These are phyloP conservation scores for Vitis hybrid DNA, from an alignment of 177 flowering plant species.

Conservation along the genomic window DNA sequence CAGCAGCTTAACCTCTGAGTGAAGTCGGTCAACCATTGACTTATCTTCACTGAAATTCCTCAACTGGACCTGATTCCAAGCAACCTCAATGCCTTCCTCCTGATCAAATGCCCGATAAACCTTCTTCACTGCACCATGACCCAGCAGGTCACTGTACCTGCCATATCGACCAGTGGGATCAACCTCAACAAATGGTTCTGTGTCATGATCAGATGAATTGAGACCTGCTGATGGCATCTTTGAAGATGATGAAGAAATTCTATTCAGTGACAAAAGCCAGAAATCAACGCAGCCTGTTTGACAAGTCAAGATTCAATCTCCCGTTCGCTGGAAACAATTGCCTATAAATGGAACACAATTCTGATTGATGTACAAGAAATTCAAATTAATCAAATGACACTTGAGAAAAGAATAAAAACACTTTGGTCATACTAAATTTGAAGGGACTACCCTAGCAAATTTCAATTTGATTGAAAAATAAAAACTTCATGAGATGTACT, in stretches of 20 bases:
- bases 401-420: too few species aligned
- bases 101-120: conserved; percentile 70
- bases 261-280: too few species aligned
- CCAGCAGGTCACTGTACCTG: conserved; percentile 56
- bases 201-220: conserved; percentile 23
- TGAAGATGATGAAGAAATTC: neutral
- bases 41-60: conserved; percentile 41
- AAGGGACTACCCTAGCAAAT: too few species aligned
- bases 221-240: conserved; percentile 36
- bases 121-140: conserved; percentile 59
- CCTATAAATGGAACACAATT: too few species aligned
- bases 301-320: too few species aligned
- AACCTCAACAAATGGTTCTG: conserved; percentile 53
- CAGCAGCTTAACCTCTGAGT: conserved; percentile 44
- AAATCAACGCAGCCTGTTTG: too few species aligned
- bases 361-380: too few species aligned
- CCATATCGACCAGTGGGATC: conserved; percentile 63
- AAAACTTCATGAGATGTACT: too few species aligned
- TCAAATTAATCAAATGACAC: too few species aligned
- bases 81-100: conserved; percentile 65
- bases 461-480: too few species aligned
- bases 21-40: conserved; percentile 36
- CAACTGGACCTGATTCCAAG: conserved; percentile 62
- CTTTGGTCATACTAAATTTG: too few species aligned
- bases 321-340: too few species aligned